Percentiles rank a stretch among this genome's conserved stretches.
phyloP scores from a whole-genome alignment of 2,329 filamentous ascomycete genomes.

The Claviceps africana region DNA sequence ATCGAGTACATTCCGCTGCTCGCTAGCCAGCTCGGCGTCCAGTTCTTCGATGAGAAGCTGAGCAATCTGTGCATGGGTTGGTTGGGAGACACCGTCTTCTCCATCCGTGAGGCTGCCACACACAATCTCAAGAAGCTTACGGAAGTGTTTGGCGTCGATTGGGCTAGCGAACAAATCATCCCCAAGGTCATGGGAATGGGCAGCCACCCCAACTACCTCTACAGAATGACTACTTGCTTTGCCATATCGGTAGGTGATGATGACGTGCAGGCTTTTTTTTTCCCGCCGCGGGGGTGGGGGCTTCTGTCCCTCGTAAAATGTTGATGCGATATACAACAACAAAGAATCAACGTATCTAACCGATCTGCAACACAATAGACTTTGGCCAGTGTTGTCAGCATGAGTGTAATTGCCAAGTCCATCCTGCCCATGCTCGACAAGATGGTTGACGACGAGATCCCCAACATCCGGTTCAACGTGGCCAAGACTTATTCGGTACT shows the following conservation, averaged over 20 bases:
- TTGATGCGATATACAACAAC: neutral
- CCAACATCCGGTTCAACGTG: constrained; percentile 98
- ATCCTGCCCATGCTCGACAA: constrained; percentile 94
- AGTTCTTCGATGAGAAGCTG: constrained; percentile 97
- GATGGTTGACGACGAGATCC: constrained; percentile 85
- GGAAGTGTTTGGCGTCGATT: constrained; percentile 95
- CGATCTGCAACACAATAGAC: constrained; percentile 42
- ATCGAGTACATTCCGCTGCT: constrained; percentile 98
- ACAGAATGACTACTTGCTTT: constrained; percentile 99
- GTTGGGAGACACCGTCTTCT: constrained; percentile 97
- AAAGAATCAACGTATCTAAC: neutral
- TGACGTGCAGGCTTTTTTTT: too few species aligned
- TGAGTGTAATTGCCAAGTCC: constrained; percentile 83
- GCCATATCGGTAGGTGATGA: constrained; percentile 72
- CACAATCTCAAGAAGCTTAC: constrained; percentile 97
- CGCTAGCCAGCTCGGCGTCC: constrained; percentile 85
- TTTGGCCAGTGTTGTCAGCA: constrained; percentile 78
- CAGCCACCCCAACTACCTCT: constrained; percentile 94
- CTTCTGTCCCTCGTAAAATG: too few species aligned
- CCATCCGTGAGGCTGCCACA: constrained; percentile 91
- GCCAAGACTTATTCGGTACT: constrained; percentile 91
- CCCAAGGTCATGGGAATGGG: constrained; percentile 99
- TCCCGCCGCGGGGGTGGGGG: too few species aligned
- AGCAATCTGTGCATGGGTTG: constrained; percentile 94
- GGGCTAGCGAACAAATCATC: constrained; percentile 93